phyloP scores from a whole-genome alignment of 2,329 filamentous ascomycete species.

The Verticillium klebahnii region DNA sequence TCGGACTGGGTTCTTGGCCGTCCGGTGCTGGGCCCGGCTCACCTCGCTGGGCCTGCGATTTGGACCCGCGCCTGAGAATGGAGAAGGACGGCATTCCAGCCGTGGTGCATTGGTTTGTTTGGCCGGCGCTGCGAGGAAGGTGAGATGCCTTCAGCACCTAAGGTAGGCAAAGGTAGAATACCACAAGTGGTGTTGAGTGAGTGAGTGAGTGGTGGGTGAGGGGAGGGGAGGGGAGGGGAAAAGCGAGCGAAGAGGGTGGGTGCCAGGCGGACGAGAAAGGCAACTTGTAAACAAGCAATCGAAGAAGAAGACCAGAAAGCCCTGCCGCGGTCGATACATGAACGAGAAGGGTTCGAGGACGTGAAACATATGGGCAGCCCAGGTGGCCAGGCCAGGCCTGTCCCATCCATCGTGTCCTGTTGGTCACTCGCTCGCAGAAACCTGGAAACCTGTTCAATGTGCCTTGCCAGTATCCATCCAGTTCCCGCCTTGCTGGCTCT shows the following conservation, averaged over 20 bases:
- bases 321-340: neutral
- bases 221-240: neutral
- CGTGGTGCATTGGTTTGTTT: neutral
- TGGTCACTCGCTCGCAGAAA: neutral
- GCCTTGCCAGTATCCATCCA: neutral
- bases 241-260: neutral
- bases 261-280: neutral
- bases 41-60: conserved; percentile 14
- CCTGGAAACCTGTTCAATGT: neutral
- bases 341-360: neutral
- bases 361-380: neutral
- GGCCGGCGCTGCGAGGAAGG: neutral
- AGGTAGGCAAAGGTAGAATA: neutral
- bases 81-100: conserved; percentile 25
- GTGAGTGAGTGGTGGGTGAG: neutral
- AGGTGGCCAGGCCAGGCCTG: neutral
- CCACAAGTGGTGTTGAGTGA: conserved; percentile 1
- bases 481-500: neutral
- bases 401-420: neutral
- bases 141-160: neutral
- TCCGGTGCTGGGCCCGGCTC: neutral
- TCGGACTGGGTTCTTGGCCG: conserved; percentile 5
- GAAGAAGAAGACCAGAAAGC: neutral
- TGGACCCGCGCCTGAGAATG: conserved; percentile 19
- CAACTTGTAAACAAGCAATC: neutral